Evolutionary conservation across 23 red algal species (phyloP), one percentile per base, ranked within the genome.

Genomic region (Pyropia haitanensis): DNA sequence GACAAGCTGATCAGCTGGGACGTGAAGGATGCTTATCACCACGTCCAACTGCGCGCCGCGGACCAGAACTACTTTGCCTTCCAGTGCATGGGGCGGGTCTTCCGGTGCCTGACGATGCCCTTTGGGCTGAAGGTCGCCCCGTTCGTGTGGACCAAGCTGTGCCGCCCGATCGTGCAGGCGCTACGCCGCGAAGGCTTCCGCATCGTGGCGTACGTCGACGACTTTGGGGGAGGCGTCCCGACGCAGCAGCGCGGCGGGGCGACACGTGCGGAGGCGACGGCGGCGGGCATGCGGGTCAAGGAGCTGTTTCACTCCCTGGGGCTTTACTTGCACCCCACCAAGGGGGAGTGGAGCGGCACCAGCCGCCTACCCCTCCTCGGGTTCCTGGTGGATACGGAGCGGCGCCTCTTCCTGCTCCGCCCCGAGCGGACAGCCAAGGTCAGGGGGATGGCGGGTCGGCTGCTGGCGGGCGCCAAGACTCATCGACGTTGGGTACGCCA

Each of bases 51-150:
- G 14, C 27, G 27, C 18, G 54, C 63, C 0, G 21, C 14, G 24
- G 70, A 70, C 27, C 27, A 66, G 24, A 68, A 68, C 51, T 80
- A 66, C 64, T 80, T 80, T 49, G 26, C 70, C 19, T 80, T 80
- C 64, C 54, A 60, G 17, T 59, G 56, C 4, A 56, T 49, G 13
- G 64, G 59, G 14, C 44, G 76, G 3, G 58, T 48, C 22, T 80
- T 58, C 25, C 76, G 61, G 3, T 80, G 49, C 20, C 24, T 70
- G 12, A 66, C 64, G 1, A 64, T 80, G 1, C 76, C 76, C 5
- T 80, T 80, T 27, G 76, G 76, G 6, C 70, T 52, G 14, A 56
- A 61, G 52, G 27, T 67, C 0, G 68, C 64, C 0, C 55, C 66
- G 0, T n/a, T 72, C 0, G 56, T 61, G 65, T 73, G 64, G 24